Conservation (phyloP, 2,329 filamentous ascomycete species). For the Xylaria sp. region DNA sequence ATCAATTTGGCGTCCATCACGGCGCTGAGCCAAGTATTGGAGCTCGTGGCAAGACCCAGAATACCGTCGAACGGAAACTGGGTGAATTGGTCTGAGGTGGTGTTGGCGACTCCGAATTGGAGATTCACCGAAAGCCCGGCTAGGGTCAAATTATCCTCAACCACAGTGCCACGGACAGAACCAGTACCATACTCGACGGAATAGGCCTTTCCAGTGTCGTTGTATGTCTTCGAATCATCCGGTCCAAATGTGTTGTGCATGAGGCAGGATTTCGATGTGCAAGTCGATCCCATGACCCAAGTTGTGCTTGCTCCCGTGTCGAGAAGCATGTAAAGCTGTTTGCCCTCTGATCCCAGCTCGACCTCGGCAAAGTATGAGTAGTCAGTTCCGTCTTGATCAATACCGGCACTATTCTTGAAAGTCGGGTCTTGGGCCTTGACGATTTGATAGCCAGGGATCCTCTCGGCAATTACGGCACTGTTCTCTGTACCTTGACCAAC, state of each 20-base stretch:
- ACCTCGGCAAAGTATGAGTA: slow-evolving; percentile 73
- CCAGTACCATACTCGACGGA: slow-evolving; percentile 82
- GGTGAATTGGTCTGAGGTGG: slow-evolving; percentile 78
- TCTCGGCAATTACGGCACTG: slow-evolving; percentile 48
- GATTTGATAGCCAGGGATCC: slow-evolving; percentile 61
- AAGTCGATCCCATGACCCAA: slow-evolving; percentile 83
- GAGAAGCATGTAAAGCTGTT: slow-evolving; percentile 69
- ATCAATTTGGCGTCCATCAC: slow-evolving; percentile 69
- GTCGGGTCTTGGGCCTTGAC: slow-evolving; percentile 59
- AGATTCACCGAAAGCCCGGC: slow-evolving; percentile 73
- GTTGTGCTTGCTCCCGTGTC: slow-evolving; percentile 78
- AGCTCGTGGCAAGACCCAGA: slow-evolving; percentile 77
- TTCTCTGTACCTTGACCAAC: slow-evolving; percentile 47
- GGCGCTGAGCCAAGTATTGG: slow-evolving; percentile 74
- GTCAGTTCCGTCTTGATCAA: slow-evolving; percentile 73
- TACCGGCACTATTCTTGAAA: slow-evolving; percentile 62
- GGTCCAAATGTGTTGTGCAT: slow-evolving; percentile 77
- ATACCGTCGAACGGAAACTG: slow-evolving; percentile 90
- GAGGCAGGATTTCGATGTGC: slow-evolving; percentile 72
- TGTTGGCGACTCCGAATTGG: slow-evolving; percentile 77
- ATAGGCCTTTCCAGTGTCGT: slow-evolving; percentile 66
- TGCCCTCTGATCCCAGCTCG: slow-evolving; percentile 64
- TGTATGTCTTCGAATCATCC: slow-evolving; percentile 72
- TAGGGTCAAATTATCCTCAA: slow-evolving; percentile 73
- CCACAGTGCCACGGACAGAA: slow-evolving; percentile 73